phyloP scores from a whole-genome alignment of 2,329 filamentous ascomycete genomes.

The Trichoderma sp. region DNA sequence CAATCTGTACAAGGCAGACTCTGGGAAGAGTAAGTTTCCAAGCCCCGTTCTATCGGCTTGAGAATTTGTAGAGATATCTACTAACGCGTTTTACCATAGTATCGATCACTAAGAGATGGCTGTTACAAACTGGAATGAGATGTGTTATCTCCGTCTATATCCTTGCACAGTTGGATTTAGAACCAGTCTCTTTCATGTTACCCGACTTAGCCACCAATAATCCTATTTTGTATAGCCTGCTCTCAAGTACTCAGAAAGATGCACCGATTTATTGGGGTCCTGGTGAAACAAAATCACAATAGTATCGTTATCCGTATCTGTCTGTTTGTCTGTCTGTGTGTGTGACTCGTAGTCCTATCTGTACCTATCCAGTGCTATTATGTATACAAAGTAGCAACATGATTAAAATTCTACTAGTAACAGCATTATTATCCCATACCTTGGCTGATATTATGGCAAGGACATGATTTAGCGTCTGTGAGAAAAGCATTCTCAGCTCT shows the following conservation, averaged over 20 bases:
- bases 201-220: background rate
- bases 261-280: background rate
- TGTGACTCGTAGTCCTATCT: background rate
- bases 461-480: background rate
- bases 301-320: background rate
- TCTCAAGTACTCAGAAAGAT: background rate
- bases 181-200: background rate
- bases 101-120: conserved; percentile 42
- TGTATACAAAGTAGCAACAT: background rate
- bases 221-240: background rate
- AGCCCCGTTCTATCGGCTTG: conserved; percentile 12
- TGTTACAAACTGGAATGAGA: too few species aligned
- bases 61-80: background rate
- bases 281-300: background rate
- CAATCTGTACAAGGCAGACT: conserved; percentile 82
- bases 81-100: conserved; percentile 36
- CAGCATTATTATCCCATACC: conserved; percentile 18
- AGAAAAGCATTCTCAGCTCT: conserved; percentile 10
- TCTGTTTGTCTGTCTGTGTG: background rate
- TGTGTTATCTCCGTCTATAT: background rate
- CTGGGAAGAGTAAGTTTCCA: conserved; percentile 72
- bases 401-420: conserved; percentile 3
- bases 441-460: background rate
- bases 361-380: conserved; percentile 10
- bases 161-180: background rate